Percentiles rank a stretch among this genome's conserved stretches.
These are phyloP conservation scores for Naganishia sp. DNA, from an alignment of 1,284 basidiomycete genomes.

Conservation along the genomic window DNA sequence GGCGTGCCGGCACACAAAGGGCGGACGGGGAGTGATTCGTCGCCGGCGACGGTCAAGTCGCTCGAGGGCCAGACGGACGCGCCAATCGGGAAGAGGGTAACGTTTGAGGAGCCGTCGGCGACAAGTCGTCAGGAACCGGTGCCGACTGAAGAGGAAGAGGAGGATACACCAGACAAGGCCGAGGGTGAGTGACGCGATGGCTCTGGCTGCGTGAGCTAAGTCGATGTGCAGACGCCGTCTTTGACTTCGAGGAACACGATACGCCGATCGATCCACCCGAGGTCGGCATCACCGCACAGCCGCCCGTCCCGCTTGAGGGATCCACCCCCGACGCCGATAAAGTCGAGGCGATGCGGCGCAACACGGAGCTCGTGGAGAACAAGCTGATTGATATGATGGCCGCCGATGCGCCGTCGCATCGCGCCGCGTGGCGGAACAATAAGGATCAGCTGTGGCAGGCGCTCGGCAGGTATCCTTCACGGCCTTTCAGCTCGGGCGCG, in stretches of 20 bases:
- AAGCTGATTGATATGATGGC: conserved; percentile 51
- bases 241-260: conserved; percentile 48
- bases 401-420: conserved; percentile 51
- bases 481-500: conserved; percentile 26
- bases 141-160: conserved; percentile 27
- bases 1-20: conserved; percentile 11
- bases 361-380: conserved; percentile 42
- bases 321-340: conserved; percentile 21
- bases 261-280: conserved; percentile 17
- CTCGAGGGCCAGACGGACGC: not conserved
- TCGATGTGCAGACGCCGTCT: conserved; percentile 44
- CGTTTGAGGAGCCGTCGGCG: conserved; percentile 42
- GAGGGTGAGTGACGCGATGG: conserved; percentile 28
- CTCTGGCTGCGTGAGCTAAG: not conserved
- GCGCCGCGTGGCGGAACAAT: conserved; percentile 46
- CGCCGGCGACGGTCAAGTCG: conserved; percentile 34
- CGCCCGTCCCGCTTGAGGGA: conserved; percentile 2
- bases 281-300: not conserved
- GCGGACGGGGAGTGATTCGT: conserved; percentile 25
- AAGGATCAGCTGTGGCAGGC: conserved; percentile 33
- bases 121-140: conserved; percentile 30
- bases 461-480: conserved; percentile 20
- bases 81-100: conserved; percentile 38
- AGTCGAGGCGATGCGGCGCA: conserved; percentile 26
- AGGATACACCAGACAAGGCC: conserved; percentile 10